Percentiles rank a stretch among this genome's conserved stretches.
These are phyloP conservation scores for Taxawa tesnikishii DNA, from an alignment of 2,329 filamentous ascomycete species.

Conservation along the genomic window DNA sequence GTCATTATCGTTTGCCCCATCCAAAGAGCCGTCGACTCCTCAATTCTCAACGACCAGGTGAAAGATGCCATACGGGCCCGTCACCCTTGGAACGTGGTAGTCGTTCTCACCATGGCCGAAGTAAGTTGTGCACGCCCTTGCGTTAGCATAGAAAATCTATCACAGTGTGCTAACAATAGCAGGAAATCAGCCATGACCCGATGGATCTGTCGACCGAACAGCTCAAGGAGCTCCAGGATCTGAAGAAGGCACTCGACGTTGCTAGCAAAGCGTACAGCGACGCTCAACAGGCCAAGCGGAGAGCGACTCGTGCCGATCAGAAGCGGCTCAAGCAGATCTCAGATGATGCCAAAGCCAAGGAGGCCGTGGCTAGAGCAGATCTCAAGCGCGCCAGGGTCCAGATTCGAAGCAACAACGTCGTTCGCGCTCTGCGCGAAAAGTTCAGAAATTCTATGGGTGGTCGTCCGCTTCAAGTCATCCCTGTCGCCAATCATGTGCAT, in stretches of 20 bases:
- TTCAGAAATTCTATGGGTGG: background rate
- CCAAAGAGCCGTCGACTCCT: background rate
- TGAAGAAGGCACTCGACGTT: too few species aligned
- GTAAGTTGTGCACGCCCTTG: background rate
- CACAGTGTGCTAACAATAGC: background rate
- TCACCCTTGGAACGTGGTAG: constrained; percentile 1
- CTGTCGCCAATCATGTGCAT: background rate
- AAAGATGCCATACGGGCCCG: background rate
- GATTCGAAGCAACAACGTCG: background rate
- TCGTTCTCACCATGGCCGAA: constrained; percentile 3
- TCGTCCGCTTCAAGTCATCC: background rate
- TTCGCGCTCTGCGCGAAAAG: background rate
- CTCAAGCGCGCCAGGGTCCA: background rate
- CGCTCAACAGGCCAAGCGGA: too few species aligned
- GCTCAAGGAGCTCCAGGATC: too few species aligned
- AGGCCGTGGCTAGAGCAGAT: background rate
- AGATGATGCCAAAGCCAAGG: background rate
- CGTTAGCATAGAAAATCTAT: background rate
- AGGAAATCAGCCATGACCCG: too few species aligned
- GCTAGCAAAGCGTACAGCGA: too few species aligned
- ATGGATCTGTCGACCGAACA: too few species aligned
- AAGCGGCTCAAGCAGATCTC: background rate
- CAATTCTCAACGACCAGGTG: background rate
- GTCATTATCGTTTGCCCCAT: background rate
- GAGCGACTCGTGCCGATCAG: too few species aligned